Evolutionary conservation across 2,329 filamentous ascomycete genomes (phyloP).

Genomic region (Cercospora berteroae): DNA sequence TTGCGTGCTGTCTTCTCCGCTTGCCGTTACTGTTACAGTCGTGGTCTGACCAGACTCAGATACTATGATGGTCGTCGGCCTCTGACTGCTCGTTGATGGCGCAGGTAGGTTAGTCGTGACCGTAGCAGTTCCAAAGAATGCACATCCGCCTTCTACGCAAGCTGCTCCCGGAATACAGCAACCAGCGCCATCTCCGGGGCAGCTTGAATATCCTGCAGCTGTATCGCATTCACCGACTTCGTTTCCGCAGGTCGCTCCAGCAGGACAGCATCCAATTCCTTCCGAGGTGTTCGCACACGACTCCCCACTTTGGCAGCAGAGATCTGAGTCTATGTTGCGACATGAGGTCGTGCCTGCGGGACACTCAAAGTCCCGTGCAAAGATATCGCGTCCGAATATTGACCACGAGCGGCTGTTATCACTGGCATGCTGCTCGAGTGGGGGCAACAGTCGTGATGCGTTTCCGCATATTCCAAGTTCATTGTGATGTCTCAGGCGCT

Average conservation of each 20-base stretch:
- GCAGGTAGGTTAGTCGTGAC: slow-evolving; percentile 23
- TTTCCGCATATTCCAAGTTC: slow-evolving; percentile 11
- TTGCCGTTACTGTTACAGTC: slow-evolving; percentile 32
- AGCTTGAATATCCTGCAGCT: slow-evolving; percentile 60
- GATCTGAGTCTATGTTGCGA: slow-evolving; percentile 63
- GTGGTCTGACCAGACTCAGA: slow-evolving; percentile 28
- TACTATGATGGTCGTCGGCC: slow-evolving; percentile 22
- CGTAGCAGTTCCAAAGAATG: slow-evolving; percentile 41
- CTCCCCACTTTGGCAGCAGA: slow-evolving; percentile 68
- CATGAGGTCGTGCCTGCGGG: slow-evolving; percentile 66
- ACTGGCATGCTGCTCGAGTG: slow-evolving; percentile 52
- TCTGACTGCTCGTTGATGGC: slow-evolving; percentile 14
- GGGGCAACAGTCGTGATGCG: slow-evolving; percentile 40
- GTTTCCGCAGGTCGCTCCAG: slow-evolving; percentile 62
- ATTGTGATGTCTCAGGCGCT: slow-evolving; percentile 6
- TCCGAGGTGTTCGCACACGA: slow-evolving; percentile 63
- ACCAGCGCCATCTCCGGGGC: slow-evolving; percentile 63
- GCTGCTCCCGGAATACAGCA: slow-evolving; percentile 72
- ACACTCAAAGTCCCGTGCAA: slow-evolving; percentile 62
- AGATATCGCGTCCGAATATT: slow-evolving; percentile 35
- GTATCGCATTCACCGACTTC: slow-evolving; percentile 60
- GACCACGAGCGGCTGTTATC: slow-evolving; percentile 19
- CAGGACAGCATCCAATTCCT: slow-evolving; percentile 72
- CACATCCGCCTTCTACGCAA: slow-evolving; percentile 69
- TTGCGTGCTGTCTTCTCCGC: slow-evolving; percentile 29